Evolutionary conservation across 345 rosid genomes (phyloP), one percentile per base, ranked within the genome.

Genomic region (Noccaea caerulescens): DNA sequence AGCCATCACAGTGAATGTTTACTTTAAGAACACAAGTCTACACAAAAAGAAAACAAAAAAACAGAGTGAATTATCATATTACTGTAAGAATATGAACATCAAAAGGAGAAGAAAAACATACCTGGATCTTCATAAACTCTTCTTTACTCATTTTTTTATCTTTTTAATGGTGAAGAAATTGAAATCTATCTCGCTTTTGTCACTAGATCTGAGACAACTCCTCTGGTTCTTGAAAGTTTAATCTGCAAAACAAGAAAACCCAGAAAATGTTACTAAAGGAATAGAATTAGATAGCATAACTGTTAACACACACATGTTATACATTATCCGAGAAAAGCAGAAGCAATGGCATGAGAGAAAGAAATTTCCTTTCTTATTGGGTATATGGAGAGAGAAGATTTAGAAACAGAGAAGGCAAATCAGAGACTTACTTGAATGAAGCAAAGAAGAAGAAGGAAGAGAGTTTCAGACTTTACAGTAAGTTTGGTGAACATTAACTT

Each of bases 61-160:
- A 61, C 8, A 57, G 67, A 45, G 68, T 75, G 55, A 62, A 41
- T 34, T 68, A 2, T 54, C 11, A 77, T 59, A 33, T 63, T 41
- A 38, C 5, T 30, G 54, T 68, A 20, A 57, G 11, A 62, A 70
- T 8, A 33, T 33, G 16, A 34, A 57, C 1, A 45, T 54, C 0
- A 7, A 16, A 11, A 45, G 8, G 4, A 13, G 20, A 36, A 41
- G 27, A 50, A 41, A 39, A 13, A 52, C 53, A 64, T 76, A 90
- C 98, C 93, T 93, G 92, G 82, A 90, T 87, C 88, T 88, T 93
- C 91, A 93, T 82, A 76, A 93, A 79, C 93, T 93, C 98, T 74
- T 93, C 98, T 84, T 90, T 93, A 85, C 96, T 93, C 98, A 90
- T 92, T 59, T 79, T 92, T 59, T 79, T 77, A 54, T n/a, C 10